Evolutionary conservation across 257 asterid species (phyloP).

Genomic region (Fraxinus quadrangulata): DNA sequence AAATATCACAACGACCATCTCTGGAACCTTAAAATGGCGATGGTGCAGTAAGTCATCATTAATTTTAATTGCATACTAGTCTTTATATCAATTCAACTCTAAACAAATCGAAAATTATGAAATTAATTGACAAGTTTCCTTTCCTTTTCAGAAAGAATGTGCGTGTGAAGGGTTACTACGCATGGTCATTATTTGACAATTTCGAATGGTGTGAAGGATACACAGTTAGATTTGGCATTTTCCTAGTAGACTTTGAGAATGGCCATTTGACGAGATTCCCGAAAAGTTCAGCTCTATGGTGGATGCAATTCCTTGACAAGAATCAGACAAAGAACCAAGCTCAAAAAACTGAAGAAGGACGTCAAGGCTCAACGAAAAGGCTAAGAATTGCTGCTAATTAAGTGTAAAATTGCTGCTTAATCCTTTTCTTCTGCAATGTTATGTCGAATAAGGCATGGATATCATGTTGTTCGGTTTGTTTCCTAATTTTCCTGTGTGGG

Average conservation of each 20-base stretch:
- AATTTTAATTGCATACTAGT: background rate
- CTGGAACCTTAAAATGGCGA: conserved; percentile 34
- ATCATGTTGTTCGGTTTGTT: background rate
- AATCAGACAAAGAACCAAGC: background rate
- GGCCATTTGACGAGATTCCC: conserved; percentile 29
- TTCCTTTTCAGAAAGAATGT: conserved; percentile 29
- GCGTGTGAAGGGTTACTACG: conserved; percentile 39
- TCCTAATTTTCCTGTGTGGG: background rate
- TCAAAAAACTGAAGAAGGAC: background rate
- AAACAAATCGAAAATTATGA: conserved; percentile 13
- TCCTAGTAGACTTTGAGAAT: background rate
- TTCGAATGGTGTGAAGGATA: background rate
- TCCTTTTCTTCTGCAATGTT: background rate
- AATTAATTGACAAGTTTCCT: background rate
- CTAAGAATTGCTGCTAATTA: background rate
- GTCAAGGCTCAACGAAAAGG: background rate
- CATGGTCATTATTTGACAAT: conserved; percentile 10
- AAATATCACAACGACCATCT: conserved; percentile 46
- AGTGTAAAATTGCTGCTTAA: background rate
- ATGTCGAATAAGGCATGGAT: background rate
- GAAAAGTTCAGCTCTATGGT: conserved; percentile 48
- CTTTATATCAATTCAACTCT: no score
- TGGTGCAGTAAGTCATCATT: conserved; percentile 40
- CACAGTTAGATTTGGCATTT: background rate
- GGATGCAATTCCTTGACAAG: conserved; percentile 30